phyloP scores from a whole-genome alignment of 176 grass and related monocot species.

The Carex pumila region DNA sequence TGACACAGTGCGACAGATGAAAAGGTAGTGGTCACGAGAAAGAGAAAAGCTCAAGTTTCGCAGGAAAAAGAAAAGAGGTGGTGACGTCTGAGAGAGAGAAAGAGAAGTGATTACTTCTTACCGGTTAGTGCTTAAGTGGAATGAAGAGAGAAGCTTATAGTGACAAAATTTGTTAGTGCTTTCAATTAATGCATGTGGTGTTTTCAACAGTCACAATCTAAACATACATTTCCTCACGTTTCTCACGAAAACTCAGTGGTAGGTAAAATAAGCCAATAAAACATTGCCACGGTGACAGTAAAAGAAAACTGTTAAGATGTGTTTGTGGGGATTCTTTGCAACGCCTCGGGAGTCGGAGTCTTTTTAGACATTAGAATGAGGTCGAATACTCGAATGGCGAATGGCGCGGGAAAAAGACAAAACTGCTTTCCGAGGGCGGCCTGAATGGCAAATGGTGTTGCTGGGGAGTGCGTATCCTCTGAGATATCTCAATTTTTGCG shows the following conservation, averaged over 20 bases:
- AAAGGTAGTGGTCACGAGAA: not conserved
- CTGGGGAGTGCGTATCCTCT: too few species aligned
- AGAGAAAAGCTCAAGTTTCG: not conserved
- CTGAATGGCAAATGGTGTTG: not conserved
- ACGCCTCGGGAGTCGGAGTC: not conserved
- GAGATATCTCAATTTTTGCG: too few species aligned
- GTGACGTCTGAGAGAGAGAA: not conserved
- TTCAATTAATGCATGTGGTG: not conserved
- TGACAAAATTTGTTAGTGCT: not conserved
- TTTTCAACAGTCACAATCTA: not conserved
- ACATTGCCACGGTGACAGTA: not conserved
- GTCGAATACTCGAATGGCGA: not conserved
- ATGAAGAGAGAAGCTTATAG: not conserved
- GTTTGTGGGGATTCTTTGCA: not conserved
- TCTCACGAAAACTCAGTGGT: not conserved
- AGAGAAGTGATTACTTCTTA: not conserved
- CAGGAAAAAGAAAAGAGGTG: not conserved
- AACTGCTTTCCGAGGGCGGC: not conserved
- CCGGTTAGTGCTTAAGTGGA: not conserved
- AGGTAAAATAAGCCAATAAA: not conserved
- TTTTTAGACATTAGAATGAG: not conserved
- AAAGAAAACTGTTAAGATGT: not conserved
- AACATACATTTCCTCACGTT: not conserved
- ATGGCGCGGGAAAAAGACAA: not conserved
- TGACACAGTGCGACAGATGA: not conserved